Evolutionary conservation across 306 rosid species (phyloP), one percentile per base, ranked within the genome.

Genomic region (Prunus padus): DNA sequence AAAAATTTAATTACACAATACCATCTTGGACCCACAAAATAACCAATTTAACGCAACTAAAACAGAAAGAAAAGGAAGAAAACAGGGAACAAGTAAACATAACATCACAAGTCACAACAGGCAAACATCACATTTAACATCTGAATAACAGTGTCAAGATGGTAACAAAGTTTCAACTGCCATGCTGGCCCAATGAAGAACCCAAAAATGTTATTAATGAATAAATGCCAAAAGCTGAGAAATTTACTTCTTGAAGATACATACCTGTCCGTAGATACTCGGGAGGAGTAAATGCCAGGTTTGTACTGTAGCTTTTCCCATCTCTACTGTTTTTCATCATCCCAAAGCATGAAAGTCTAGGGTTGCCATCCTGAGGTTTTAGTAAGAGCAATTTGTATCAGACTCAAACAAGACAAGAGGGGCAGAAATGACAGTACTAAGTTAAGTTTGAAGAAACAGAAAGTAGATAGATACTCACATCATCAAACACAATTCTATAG

Each of bases 291-390:
- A 92, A 95, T 33, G 98, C 97, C 87, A 94, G 83, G 75, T 94
- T 94, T 8, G 98, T 94, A 76, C 98, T 92, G 86, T 90, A 95
- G 86, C 96, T 95, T 85, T 92, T 95, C 62, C 98, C 98, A 81
- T 95, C 98, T 83, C 96, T 84, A 80, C 98, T 92, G 79, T 95
- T 94, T 86, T 94, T 94, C 96, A 92, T 94, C 92, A 94, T 82
- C 72, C 98, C 98, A 14, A 92, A 94, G 88, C 98, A 94, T 55
- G 97, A 94, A 81, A 94, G 98, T 81, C 93, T 86, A 73, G 98
- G 96, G 88, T 94, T 91, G 67, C 82, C 92, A 61, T 91, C 96
- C 98, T 94, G 87, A 81, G 80, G 57, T 55, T 42, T 55, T 52
- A 49, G 71, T 22, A 56, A 62, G 26, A 86, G 70, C 64, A 67